phyloP scores from a whole-genome alignment of 176 grass and related monocot species.

The Saccharum officinarum region DNA sequence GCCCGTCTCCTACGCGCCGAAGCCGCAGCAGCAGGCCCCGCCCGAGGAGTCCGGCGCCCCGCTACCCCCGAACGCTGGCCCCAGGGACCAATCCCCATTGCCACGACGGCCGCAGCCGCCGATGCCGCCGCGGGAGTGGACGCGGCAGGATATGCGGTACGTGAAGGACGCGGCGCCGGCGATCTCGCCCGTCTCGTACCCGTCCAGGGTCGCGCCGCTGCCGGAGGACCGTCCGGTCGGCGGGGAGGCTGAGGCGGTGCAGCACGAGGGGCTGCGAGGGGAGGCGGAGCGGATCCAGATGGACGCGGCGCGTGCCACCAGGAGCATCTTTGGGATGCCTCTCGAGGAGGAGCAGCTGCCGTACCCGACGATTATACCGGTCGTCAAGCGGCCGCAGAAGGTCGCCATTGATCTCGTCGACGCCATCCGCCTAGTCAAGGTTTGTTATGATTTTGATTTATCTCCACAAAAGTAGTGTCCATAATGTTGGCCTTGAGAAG shows the following conservation, averaged over 20 bases:
- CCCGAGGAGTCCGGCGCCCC: conserved; percentile 6
- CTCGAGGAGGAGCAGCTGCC: conserved; percentile 66
- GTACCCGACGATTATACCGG: conserved; percentile 65
- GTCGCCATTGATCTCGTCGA: conserved; percentile 76
- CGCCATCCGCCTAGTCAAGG: conserved; percentile 85
- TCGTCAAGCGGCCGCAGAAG: conserved; percentile 71
- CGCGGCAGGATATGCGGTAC: conserved; percentile 69
- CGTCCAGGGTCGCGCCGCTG: conserved; percentile 70
- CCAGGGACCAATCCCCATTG: not conserved
- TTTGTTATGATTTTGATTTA: conserved; percentile 33
- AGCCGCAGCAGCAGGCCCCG: conserved; percentile 45
- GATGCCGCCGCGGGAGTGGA: conserved; percentile 39
- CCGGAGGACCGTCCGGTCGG: conserved; percentile 50
- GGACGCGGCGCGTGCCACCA: conserved; percentile 21
- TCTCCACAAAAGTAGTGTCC: not conserved
- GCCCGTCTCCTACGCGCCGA: conserved; percentile 72
- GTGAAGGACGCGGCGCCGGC: conserved; percentile 55
- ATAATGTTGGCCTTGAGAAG: not conserved
- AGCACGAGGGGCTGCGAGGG: conserved; percentile 40
- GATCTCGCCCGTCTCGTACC: conserved; percentile 73
- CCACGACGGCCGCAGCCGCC: conserved; percentile 21
- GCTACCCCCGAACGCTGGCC: not conserved
- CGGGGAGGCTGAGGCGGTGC: conserved; percentile 9
- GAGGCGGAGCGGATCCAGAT: conserved; percentile 60
- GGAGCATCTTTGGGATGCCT: conserved; percentile 55